A percentile compares a stretch with the other conserved stretches of the same genome.
Conservation (phyloP, 192 early-diverging fungal genomes). For the Thamnidium elegans region DNA sequence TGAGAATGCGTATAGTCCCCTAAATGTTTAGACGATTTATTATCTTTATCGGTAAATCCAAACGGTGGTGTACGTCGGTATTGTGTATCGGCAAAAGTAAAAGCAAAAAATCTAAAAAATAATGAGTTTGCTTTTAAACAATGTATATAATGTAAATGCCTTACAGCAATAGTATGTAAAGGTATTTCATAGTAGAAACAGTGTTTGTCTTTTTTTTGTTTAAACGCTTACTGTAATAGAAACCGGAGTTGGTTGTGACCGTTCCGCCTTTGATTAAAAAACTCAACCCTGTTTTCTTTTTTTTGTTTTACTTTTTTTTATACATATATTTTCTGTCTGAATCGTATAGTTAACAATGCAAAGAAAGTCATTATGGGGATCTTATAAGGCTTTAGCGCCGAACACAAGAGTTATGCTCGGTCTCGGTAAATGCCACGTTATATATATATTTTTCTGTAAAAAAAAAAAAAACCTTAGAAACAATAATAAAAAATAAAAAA, state of each 20-base stretch:
- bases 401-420: conserved; percentile 32
- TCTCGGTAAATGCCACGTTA: conserved; percentile 21
- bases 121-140: no score
- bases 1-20: conserved; percentile 33
- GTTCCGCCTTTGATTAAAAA: background rate
- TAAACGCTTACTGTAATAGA: no score
- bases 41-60: background rate
- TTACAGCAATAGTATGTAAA: no score
- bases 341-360: conserved; percentile 24
- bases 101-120: no score
- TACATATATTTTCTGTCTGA: background rate
- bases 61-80: conserved; percentile 21
- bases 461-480: background rate
- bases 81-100: conserved; percentile 5
- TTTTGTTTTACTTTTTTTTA: background rate
- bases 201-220: no score
- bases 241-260: no score
- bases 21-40: conserved; percentile 1
- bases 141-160: no score
- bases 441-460: background rate
- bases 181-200: no score
- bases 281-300: conserved; percentile 4
- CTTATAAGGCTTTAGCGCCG: conserved; percentile 35
- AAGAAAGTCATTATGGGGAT: conserved; percentile 40
- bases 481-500: background rate